Evolutionary conservation across 208 protist species (phyloP).

Genomic region (Vickermania ingenoplastis): DNA sequence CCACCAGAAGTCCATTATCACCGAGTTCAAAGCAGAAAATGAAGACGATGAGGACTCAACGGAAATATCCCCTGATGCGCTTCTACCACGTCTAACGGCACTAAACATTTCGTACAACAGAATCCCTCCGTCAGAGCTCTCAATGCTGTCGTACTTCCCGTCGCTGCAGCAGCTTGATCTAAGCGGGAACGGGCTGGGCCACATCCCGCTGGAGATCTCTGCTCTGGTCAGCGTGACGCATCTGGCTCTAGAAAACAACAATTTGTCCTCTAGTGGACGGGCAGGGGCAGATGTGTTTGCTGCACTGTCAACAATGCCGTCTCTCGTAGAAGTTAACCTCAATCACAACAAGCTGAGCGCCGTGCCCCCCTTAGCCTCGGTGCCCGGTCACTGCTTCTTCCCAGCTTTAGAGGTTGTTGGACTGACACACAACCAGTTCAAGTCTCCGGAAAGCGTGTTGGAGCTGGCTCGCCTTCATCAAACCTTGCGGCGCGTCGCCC

Average conservation of each 20-base stretch:
- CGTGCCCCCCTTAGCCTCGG: constrained; percentile 39
- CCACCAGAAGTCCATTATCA: neutral
- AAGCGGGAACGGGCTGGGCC: constrained; percentile 66
- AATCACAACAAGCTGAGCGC: constrained; percentile 58
- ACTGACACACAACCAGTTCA: constrained; percentile 52
- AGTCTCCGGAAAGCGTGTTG: constrained; percentile 18
- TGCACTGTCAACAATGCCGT: constrained; percentile 71
- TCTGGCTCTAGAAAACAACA: constrained; percentile 74
- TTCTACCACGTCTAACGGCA: constrained; percentile 37
- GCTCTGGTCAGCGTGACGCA: constrained; percentile 66
- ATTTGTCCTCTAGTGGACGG: constrained; percentile 21
- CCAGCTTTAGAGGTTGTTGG: constrained; percentile 60
- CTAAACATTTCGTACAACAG: constrained; percentile 84
- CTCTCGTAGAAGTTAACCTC: constrained; percentile 74
- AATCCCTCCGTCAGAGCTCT: constrained; percentile 44
- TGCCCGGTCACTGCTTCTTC: constrained; percentile 39
- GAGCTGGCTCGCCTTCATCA: constrained; percentile 48
- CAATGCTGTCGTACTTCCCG: constrained; percentile 47
- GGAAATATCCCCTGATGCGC: constrained; percentile 15
- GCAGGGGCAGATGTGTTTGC: constrained; percentile 33
- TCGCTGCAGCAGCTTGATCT: constrained; percentile 72
- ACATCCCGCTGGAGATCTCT: constrained; percentile 60
- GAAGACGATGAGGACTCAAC: neutral
- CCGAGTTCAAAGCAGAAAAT: neutral
- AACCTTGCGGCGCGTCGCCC: constrained; percentile 52